A percentile compares a stretch with the other conserved stretches of the same genome.
Conservation (phyloP, 306 rosid genomes). For the Ziziphus jujuba region DNA sequence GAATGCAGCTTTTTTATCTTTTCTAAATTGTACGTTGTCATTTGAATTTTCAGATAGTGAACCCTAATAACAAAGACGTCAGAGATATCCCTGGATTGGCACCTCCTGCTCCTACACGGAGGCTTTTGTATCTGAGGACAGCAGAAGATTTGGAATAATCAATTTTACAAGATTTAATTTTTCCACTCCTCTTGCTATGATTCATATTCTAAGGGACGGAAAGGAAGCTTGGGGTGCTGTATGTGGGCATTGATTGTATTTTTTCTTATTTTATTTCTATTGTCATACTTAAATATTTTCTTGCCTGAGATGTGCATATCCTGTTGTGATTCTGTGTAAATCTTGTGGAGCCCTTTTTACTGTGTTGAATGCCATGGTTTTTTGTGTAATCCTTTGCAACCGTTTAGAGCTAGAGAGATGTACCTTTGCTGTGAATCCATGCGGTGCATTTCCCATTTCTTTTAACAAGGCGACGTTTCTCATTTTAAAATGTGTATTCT, state of each 20-base stretch:
- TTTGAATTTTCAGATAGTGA: constrained; percentile 64
- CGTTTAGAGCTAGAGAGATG: constrained; percentile 28
- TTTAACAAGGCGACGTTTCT: not conserved
- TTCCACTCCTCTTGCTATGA: constrained; percentile 30
- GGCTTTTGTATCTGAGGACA: constrained; percentile 73
- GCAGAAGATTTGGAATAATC: constrained; percentile 40
- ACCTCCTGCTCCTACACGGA: constrained; percentile 87
- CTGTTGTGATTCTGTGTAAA: constrained; percentile 60
- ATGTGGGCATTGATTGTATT: constrained; percentile 32
- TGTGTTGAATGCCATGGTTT: constrained; percentile 43
- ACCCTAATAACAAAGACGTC: constrained; percentile 79
- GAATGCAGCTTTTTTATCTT: not conserved
- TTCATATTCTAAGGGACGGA: constrained; percentile 21
- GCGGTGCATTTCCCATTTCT: constrained; percentile 29
- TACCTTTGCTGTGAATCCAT: constrained; percentile 9
- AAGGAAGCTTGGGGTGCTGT: constrained; percentile 38
- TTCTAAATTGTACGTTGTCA: not conserved
- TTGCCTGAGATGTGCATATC: constrained; percentile 63
- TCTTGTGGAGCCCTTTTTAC: constrained; percentile 37
- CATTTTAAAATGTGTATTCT: constrained; percentile 14
- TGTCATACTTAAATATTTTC: constrained; percentile 32
- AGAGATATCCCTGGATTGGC: constrained; percentile 94
- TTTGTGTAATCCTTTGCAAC: constrained; percentile 34
- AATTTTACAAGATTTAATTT: constrained; percentile 22
- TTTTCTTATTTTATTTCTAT: constrained; percentile 11